phyloP scores from a whole-genome alignment of 306 rosid genomes.

The Begonia peltatifolia region DNA sequence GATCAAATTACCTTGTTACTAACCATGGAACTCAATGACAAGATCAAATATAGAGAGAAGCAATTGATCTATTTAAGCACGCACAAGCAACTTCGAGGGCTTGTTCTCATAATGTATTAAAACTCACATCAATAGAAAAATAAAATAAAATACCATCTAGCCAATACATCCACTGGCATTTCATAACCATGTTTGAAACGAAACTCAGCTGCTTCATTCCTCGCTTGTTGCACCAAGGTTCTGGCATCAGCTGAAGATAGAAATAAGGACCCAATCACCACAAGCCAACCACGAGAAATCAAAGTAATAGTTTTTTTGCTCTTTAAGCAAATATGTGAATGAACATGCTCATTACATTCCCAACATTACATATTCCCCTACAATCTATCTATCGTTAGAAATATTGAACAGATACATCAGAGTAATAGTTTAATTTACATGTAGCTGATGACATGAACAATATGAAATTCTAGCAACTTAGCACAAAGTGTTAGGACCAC shows the following conservation, averaged over 20 bases:
- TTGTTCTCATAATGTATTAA: slow-evolving; percentile 8
- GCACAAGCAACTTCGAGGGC: too few relatives aligned
- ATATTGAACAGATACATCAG: not conserved
- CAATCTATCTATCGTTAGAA: not conserved
- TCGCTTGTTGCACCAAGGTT: slow-evolving; percentile 91
- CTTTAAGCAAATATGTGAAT: slow-evolving; percentile 76
- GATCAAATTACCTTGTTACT: not conserved
- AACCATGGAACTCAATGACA: not conserved
- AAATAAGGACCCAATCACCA: too few relatives aligned
- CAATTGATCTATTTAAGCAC: too few relatives aligned
- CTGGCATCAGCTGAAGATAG: slow-evolving; percentile 79
- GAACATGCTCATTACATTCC: not conserved
- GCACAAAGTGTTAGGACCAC: not conserved
- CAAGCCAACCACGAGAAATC: too few relatives aligned
- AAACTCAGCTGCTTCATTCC: slow-evolving; percentile 98
- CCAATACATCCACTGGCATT: slow-evolving; percentile 84
- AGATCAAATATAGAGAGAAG: slow-evolving; percentile 17
- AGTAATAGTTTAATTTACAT: not conserved
- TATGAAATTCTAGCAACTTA: not conserved
- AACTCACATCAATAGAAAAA: not conserved
- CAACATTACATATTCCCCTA: not conserved
- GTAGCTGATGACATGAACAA: not conserved
- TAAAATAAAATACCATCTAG: slow-evolving; percentile 56
- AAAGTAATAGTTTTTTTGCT: slow-evolving; percentile 60
- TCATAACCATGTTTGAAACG: slow-evolving; percentile 86